Evolutionary conservation across 1,139 yeast genomes (phyloP).

Genomic region (Suhomyces taliae): DNA sequence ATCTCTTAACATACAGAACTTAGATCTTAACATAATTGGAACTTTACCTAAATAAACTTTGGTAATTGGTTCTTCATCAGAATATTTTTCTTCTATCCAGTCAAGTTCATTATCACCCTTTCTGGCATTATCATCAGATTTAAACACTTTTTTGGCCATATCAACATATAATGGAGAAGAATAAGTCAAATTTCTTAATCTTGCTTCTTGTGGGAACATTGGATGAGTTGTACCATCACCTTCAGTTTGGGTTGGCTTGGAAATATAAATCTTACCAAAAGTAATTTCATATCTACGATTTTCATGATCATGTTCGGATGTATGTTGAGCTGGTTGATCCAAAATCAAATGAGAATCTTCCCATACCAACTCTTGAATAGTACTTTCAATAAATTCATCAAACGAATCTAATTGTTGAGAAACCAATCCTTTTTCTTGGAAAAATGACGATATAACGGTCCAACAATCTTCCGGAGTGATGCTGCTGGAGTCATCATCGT

Average conservation of each 20-base stretch:
- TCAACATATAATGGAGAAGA: slow-evolving; percentile 96
- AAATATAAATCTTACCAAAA: slow-evolving; percentile 93
- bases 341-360: slow-evolving; percentile 92
- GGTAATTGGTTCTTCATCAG: slow-evolving; percentile 60
- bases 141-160: slow-evolving; percentile 87
- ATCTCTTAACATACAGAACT: slow-evolving; percentile 90
- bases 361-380: slow-evolving; percentile 94
- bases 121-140: slow-evolving; percentile 61
- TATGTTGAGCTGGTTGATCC: slow-evolving; percentile 98
- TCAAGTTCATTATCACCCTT: slow-evolving; percentile 61
- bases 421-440: slow-evolving; percentile 94
- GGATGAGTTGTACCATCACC: slow-evolving; percentile 99
- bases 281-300: slow-evolving; percentile 92
- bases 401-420: slow-evolving; percentile 98
- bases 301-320: slow-evolving; percentile 84
- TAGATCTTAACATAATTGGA: slow-evolving; percentile 96
- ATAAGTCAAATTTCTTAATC: slow-evolving; percentile 92
- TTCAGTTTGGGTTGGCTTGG: slow-evolving; percentile 98
- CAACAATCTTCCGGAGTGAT: slow-evolving; percentile 98
- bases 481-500: slow-evolving; percentile 60
- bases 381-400: slow-evolving; percentile 95
- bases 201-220: slow-evolving; percentile 97
- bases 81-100: slow-evolving; percentile 60
- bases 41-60: slow-evolving; percentile 94
- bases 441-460: slow-evolving; percentile 95